Percentiles rank a stretch among this genome's conserved stretches.
phyloP scores from a whole-genome alignment of 1,284 basidiomycete genomes.

The Rhodotorula sp. region DNA sequence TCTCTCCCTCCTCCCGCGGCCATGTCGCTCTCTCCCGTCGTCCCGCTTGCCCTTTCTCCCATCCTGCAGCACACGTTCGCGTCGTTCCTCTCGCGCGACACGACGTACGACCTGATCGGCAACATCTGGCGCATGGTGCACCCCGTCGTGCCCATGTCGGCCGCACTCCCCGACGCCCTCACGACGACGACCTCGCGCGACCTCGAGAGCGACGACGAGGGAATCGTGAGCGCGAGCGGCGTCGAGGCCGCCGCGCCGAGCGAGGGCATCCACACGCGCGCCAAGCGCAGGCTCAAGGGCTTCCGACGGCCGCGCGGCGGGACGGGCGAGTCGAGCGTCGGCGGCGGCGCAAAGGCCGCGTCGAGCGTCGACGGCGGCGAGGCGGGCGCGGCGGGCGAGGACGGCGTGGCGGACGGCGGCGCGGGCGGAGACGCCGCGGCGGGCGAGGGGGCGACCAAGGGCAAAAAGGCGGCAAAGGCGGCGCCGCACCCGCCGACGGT shows the following conservation, averaged over 20 bases:
- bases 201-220: conserved; percentile 37
- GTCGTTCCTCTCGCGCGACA: conserved; percentile 93
- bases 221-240: background rate
- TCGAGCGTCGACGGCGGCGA: background rate
- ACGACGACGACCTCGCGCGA: conserved; percentile 5
- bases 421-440: background rate
- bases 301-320: conserved; percentile 44
- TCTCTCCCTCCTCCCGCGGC: background rate
- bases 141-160: conserved; percentile 64
- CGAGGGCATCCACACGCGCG: conserved; percentile 30
- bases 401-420: background rate
- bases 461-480: conserved; percentile 2
- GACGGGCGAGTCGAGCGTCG: conserved; percentile 7
- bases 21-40: background rate
- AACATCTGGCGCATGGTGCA: conserved; percentile 94
- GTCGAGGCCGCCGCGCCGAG: conserved; percentile 7
- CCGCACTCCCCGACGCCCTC: conserved; percentile 45
- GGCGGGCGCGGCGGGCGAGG: background rate
- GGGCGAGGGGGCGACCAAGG: background rate
- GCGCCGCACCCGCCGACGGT: conserved; percentile 28
- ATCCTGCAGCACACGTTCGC: conserved; percentile 83
- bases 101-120: conserved; percentile 90
- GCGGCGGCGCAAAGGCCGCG: background rate
- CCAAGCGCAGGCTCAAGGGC: conserved; percentile 40
- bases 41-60: background rate